phyloP scores from a whole-genome alignment of 1,139 yeast genomes.

The Pichia terricola region DNA sequence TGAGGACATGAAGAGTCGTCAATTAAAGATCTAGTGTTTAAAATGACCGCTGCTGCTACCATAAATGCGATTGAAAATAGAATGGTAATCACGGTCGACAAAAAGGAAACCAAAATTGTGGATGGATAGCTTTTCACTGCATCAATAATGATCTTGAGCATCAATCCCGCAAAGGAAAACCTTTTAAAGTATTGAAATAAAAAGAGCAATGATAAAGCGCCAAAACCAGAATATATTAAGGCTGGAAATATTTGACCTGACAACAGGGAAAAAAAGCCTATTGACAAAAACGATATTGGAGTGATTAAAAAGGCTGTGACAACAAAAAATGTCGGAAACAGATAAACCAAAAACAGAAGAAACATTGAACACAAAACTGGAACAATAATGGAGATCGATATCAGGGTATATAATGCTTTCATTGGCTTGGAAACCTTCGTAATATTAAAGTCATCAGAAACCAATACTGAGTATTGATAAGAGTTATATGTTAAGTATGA shows the following conservation, averaged over 20 bases:
- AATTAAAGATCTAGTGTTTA: constrained; percentile 46
- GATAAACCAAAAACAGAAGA: constrained; percentile 17
- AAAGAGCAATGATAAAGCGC: constrained; percentile 15
- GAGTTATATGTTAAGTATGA: constrained; percentile 9
- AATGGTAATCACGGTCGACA: constrained; percentile 59
- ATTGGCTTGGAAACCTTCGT: constrained; percentile 6
- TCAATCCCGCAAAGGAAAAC: constrained; percentile 53
- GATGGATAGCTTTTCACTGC: constrained; percentile 73
- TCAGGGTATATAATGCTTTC: constrained; percentile 9
- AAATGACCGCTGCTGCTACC: constrained; percentile 61
- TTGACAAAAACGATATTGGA: constrained; percentile 19
- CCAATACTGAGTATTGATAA: background rate
- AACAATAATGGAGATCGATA: constrained; percentile 11
- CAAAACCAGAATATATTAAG: constrained; percentile 12
- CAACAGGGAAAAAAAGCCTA: constrained; percentile 15
- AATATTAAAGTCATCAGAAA: background rate
- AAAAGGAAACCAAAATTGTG: constrained; percentile 49
- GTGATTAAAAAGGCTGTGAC: constrained; percentile 19
- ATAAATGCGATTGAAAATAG: constrained; percentile 61
- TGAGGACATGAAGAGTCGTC: constrained; percentile 35
- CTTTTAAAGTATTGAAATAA: constrained; percentile 18
- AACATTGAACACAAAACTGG: constrained; percentile 18
- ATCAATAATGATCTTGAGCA: constrained; percentile 63
- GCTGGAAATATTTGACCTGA: constrained; percentile 15
- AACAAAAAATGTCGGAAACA: constrained; percentile 21